These are phyloP conservation scores for Mortierella sp. DNA, from an alignment of 371 early-diverging fungal genomes.

Conservation along the genomic window DNA sequence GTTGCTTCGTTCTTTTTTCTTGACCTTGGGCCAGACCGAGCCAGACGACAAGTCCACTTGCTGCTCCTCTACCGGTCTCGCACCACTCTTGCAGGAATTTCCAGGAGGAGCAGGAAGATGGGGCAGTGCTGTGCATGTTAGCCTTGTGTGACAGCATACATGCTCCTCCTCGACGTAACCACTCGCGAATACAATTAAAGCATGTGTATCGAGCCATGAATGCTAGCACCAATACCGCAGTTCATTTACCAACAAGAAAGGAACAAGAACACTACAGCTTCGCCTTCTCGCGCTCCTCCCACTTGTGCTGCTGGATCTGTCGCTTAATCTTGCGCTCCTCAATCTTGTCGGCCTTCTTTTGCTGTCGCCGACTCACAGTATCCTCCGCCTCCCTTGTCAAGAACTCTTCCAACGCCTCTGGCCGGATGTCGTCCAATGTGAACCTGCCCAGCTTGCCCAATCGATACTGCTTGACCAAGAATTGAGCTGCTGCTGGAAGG, in stretches of 20 bases:
- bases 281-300: constrained; percentile 31
- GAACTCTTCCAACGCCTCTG: constrained; percentile 64
- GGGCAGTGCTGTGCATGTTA: too few relatives aligned
- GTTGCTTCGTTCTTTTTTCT: background rate
- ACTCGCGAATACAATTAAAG: too few relatives aligned
- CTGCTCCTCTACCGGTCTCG: background rate
- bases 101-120: too few relatives aligned
- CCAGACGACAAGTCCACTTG: background rate
- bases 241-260: background rate
- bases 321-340: constrained; percentile 57
- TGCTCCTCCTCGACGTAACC: too few relatives aligned
- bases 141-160: too few relatives aligned
- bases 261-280: constrained; percentile 12
- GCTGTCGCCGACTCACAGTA: constrained; percentile 62
- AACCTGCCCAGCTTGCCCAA: constrained; percentile 77
- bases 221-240: too few relatives aligned
- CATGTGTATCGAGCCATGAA: too few relatives aligned
- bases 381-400: constrained; percentile 54
- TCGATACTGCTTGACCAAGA: constrained; percentile 81
- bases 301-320: constrained; percentile 30
- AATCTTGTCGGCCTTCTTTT: constrained; percentile 68
- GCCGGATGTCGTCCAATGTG: constrained; percentile 80
- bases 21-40: background rate
- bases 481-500: constrained; percentile 73
- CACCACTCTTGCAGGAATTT: background rate